Evolutionary conservation across 2,329 filamentous ascomycete genomes (phyloP), one percentile per base, ranked within the genome.

Genomic region (Xylaria polymorpha): DNA sequence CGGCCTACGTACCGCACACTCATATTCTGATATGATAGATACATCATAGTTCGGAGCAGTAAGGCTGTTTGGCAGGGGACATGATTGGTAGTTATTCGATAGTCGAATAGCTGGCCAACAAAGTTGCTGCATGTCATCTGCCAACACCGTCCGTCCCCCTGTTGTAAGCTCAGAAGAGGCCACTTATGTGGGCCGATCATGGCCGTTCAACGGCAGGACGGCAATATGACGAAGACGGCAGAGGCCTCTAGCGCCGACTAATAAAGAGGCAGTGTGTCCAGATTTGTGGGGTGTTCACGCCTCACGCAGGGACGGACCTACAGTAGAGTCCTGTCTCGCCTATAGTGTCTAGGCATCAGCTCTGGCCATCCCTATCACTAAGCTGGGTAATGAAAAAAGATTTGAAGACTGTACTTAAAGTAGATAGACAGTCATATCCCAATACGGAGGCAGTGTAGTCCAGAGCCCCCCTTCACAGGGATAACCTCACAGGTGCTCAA

Each of bases 151-250:
- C 6, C 15, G 59, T 51, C 7, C 12, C 25, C 25, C n/a, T 32
- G 14, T 57, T 32, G 37, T n/a, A 29, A 41, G 51, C 32, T 22
- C 2, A 22, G 25, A 20, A 25, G 37, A 25, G 46, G 29, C 37
- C 35, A 58, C 55, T 39, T 44, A 37, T 44, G 62, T 29, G 25
- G 46, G 50, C 43, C 41, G 9, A 41, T 9, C 6, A 32, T 25
- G 6, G 37, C 25, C 15, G 25, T 29, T n/a, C 35, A 60, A n/a
- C 35, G 39, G 32, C 6, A 63, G 6, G 4, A 51, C 59, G 37
- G 44, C 37, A 61, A 61, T 44, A 61, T 68, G 61, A 68, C 66
- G 22, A 51, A 44, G 25, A 57, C 50, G 61, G 61, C 61, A 51
- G 53, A 57, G 61, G 44, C 55, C 35, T 37, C 25, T 58, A 25